Conservation (phyloP, 768 basidiomycete species). For the Melanogaster broomeanus region DNA sequence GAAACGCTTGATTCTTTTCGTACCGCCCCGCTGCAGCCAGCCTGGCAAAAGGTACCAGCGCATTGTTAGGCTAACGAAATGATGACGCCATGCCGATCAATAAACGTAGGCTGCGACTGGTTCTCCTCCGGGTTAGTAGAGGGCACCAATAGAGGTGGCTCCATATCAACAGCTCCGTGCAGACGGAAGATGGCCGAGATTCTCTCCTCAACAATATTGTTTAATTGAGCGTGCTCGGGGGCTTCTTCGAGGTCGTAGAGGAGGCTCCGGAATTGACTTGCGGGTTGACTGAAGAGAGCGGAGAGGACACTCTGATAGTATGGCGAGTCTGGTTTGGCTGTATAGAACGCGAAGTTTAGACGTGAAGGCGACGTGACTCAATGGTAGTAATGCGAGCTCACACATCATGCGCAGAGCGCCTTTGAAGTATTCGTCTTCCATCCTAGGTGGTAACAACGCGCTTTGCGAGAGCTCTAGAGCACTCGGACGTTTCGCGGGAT, state of each 20-base stretch:
- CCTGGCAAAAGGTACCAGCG: conserved; percentile 78
- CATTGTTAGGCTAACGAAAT: conserved; percentile 73
- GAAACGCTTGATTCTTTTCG: conserved; percentile 79
- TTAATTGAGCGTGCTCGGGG: conserved; percentile 70
- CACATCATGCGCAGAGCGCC: conserved; percentile 77
- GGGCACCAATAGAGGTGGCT: conserved; percentile 83
- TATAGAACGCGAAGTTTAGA: background rate
- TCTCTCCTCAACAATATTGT: conserved; percentile 75
- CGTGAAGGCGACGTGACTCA: background rate
- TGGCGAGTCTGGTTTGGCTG: conserved; percentile 79
- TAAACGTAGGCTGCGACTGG: conserved; percentile 64
- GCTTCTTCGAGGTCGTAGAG: conserved; percentile 76
- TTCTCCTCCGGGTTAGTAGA: conserved; percentile 63
- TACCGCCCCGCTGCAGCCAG: conserved; percentile 68
- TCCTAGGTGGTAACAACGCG: conserved; percentile 66
- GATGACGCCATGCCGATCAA: conserved; percentile 80
- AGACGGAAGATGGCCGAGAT: conserved; percentile 78
- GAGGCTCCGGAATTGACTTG: conserved; percentile 62
- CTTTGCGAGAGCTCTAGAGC: conserved; percentile 86
- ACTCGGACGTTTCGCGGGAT: conserved; percentile 74
- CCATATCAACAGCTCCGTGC: conserved; percentile 88
- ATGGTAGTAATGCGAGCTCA: conserved; percentile 31
- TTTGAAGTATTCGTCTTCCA: conserved; percentile 88
- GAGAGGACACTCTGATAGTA: conserved; percentile 79
- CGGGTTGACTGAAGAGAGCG: conserved; percentile 74